Evolutionary conservation across 306 rosid species (phyloP).

Genomic region (Leucaena leucocephala): DNA sequence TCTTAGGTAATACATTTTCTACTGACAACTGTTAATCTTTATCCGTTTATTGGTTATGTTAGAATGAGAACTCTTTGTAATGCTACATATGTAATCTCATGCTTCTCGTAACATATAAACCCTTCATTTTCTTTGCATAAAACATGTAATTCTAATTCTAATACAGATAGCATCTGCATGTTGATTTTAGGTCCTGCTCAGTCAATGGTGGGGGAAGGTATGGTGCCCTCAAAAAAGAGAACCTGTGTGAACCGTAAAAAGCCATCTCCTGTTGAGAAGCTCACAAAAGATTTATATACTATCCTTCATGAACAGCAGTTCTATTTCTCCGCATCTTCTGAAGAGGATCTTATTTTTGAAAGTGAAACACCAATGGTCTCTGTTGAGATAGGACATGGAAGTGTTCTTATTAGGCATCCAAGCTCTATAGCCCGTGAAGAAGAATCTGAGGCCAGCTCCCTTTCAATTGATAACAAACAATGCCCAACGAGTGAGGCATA

Average conservation of each 20-base stretch:
- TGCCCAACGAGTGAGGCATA: slow-evolving; percentile 62
- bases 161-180: slow-evolving; percentile 19
- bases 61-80: not conserved
- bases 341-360: slow-evolving; percentile 88
- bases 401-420: slow-evolving; percentile 93
- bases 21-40: slow-evolving; percentile 13
- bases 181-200: slow-evolving; percentile 82
- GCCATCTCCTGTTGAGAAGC: slow-evolving; percentile 88
- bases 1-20: slow-evolving; percentile 11
- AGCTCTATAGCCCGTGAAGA: slow-evolving; percentile 80
- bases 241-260: slow-evolving; percentile 81
- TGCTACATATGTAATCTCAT: slow-evolving; percentile 25
- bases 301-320: slow-evolving; percentile 91
- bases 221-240: slow-evolving; percentile 91
- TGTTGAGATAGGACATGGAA: slow-evolving; percentile 98
- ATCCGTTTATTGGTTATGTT: slow-evolving; percentile 9
- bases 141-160: slow-evolving; percentile 40
- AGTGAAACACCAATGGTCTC: slow-evolving; percentile 93
- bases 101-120: slow-evolving; percentile 5
- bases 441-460: slow-evolving; percentile 97
- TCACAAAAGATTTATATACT: slow-evolving; percentile 85
- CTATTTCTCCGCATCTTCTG: slow-evolving; percentile 85
- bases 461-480: slow-evolving; percentile 79
- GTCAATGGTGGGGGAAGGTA: slow-evolving; percentile 84
- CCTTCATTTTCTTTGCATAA: not conserved